Evolutionary conservation across 1,284 basidiomycete genomes (phyloP), one percentile per base, ranked within the genome.

Genomic region (Apiotrichum siamense): DNA sequence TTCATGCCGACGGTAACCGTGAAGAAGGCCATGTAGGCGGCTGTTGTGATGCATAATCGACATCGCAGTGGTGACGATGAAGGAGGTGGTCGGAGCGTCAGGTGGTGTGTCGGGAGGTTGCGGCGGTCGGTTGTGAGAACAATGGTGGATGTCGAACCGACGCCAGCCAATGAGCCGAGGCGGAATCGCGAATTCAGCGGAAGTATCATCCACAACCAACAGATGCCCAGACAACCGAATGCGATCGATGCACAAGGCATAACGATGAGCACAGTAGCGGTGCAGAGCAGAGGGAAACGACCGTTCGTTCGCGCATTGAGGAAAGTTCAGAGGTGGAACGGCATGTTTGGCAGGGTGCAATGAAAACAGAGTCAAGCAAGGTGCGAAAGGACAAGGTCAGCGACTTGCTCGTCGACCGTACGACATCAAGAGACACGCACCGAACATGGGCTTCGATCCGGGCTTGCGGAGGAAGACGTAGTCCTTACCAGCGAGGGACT

Each of bases 1-100:
- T 63, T 61, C 43, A 62, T 69, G 45, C 53, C 57, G 47, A 72
- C 52, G 26, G 65, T 61, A 48, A 66, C 63, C 37, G 59, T 59
- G 61, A 69, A 67, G 49, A 74, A 61, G 47, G 46, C 58, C 55
- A 67, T 58, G 69, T 68, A 74, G 55, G 65, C 64, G 55, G 63
- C 70, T 73, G 61, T 49, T 29, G 37, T 33, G 21, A 25, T 2
- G 11, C 4, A 29, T 18, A 31, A 7, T 12, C 26, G 12, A 18
- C 15, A 26, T 12, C 24, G 37, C 21, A 24, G 20, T 37, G 50
- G 44, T 47, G 20, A 29, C 29, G 27, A n/a, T 18, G 39, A 35
- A 40, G 17, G 29, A 1, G 23, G 43, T 44, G 25, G 41, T 38
- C 27, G 45, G 38, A 38, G 37, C 15, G 47, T 33, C 33, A n/a